Percentiles rank a stretch among this genome's conserved stretches.
phyloP scores from a whole-genome alignment of 202 grass and related monocot species.

The Zizania palustris region DNA sequence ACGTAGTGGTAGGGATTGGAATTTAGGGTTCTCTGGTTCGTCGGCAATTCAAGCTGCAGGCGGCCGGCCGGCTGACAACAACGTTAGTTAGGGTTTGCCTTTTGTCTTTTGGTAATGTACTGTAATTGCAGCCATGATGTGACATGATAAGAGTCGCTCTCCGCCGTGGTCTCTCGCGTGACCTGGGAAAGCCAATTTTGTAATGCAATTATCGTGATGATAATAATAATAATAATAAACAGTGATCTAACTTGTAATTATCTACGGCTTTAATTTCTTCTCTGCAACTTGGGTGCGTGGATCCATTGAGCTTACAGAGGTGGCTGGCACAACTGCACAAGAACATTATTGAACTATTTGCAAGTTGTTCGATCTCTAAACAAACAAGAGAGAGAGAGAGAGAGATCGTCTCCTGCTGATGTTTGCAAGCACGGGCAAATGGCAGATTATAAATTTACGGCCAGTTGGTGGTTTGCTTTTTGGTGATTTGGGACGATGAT shows the following conservation, averaged over 20 bases:
- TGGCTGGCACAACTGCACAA: background rate
- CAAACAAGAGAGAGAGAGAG: no score
- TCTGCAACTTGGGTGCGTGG: background rate
- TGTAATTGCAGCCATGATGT: constrained; percentile 33
- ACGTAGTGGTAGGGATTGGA: no score
- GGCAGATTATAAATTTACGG: background rate
- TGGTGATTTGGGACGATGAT: background rate
- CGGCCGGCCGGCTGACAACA: constrained; percentile 18
- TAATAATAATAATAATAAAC: no score
- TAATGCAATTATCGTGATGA: constrained; percentile 54
- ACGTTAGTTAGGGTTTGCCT: constrained; percentile 18
- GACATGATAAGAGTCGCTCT: constrained; percentile 37
- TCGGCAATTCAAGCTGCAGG: constrained; percentile 1
- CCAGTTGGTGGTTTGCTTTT: background rate
- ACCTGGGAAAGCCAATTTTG: constrained; percentile 46
- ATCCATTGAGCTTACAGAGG: background rate
- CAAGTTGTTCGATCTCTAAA: no score
- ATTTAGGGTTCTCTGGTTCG: constrained; percentile 33
- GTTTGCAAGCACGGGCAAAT: background rate
- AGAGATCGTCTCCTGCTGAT: background rate
- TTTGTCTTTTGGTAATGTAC: background rate
- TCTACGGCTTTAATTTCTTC: background rate
- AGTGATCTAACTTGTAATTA: constrained; percentile 28
- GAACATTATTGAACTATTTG: no score
- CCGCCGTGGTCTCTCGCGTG: constrained; percentile 44